These are phyloP conservation scores for Ogataea allantospora DNA, from an alignment of 805 yeast species.

Conservation along the genomic window DNA sequence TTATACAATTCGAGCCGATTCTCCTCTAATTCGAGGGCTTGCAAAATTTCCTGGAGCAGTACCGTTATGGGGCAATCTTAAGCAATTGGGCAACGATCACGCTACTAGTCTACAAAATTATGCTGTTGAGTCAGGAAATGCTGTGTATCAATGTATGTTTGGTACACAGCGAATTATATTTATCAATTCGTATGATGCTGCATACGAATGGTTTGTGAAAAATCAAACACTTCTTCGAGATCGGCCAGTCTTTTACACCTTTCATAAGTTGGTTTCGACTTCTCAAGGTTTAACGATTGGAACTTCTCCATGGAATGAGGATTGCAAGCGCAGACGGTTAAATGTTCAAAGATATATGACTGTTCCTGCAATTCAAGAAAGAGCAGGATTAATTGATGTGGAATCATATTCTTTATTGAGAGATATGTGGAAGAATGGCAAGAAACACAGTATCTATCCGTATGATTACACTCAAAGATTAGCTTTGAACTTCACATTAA, in stretches of 20 bases:
- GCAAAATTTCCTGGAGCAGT: constrained; percentile 33
- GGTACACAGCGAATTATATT: constrained; percentile 23
- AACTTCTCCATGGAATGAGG: constrained; percentile 43
- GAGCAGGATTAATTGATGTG: constrained; percentile 34
- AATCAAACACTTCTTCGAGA: constrained; percentile 23
- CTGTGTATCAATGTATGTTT: constrained; percentile 26
- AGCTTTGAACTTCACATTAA: constrained; percentile 39
- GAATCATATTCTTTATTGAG: constrained; percentile 35
- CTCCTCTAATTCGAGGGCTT: constrained; percentile 30
- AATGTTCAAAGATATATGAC: constrained; percentile 40
- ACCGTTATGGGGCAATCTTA: constrained; percentile 33
- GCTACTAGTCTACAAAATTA: constrained; percentile 32
- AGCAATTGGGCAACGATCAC: constrained; percentile 32
- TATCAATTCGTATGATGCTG: constrained; percentile 18
- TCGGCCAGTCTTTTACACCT: constrained; percentile 24
- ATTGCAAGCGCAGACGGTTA: constrained; percentile 35
- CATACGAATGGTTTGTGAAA: constrained; percentile 24
- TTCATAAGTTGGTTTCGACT: constrained; percentile 25
- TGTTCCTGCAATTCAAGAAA: constrained; percentile 36
- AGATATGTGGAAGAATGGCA: constrained; percentile 23
- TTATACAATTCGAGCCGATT: constrained; percentile 16
- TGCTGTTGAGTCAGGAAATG: constrained; percentile 30
- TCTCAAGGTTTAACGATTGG: constrained; percentile 42
- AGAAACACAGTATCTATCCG: constrained; percentile 19
- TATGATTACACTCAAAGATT: constrained; percentile 34